Evolutionary conservation across 2,329 filamentous ascomycete species (phyloP).

Genomic region (Rhytidhysteron rufulum): DNA sequence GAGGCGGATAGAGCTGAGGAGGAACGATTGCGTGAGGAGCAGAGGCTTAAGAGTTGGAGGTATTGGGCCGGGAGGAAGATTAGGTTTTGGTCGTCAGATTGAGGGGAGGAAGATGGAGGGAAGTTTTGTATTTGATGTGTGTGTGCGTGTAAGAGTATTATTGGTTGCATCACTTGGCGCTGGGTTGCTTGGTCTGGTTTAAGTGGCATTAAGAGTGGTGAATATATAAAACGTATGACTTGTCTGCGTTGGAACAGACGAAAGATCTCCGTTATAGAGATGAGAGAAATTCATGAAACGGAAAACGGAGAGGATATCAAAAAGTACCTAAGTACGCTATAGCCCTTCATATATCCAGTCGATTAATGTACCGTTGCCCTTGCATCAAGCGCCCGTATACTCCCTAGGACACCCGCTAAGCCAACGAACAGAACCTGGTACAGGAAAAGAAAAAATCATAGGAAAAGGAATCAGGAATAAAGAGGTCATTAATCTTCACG

Average conservation of each 20-base stretch:
- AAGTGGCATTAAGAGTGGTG: background rate
- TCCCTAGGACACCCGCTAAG: background rate
- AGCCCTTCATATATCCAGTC: background rate
- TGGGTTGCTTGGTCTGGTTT: background rate
- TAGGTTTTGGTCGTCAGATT: slow-evolving; percentile 27
- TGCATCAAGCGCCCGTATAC: background rate
- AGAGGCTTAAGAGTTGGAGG: slow-evolving; percentile 32
- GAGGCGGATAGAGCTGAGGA: slow-evolving; percentile 35
- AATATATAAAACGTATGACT: background rate
- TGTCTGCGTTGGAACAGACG: too few relatives aligned
- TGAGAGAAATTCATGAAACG: background rate
- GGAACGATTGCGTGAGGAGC: slow-evolving; percentile 23
- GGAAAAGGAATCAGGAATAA: background rate
- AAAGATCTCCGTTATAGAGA: background rate
- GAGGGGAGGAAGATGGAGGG: background rate
- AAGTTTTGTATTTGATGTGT: too few relatives aligned
- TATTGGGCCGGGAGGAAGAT: slow-evolving; percentile 35
- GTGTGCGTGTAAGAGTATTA: too few relatives aligned
- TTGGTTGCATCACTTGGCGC: background rate
- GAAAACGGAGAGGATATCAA: background rate
- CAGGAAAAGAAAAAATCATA: background rate
- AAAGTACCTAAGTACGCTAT: background rate
- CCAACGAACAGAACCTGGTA: background rate
- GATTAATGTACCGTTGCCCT: background rate
- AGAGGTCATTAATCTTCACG: too few relatives aligned